A percentile compares a stretch with the other conserved stretches of the same genome.
Evolutionary conservation across 2,329 filamentous ascomycete species (phyloP).

Genomic region (Xylariaceae sp.): DNA sequence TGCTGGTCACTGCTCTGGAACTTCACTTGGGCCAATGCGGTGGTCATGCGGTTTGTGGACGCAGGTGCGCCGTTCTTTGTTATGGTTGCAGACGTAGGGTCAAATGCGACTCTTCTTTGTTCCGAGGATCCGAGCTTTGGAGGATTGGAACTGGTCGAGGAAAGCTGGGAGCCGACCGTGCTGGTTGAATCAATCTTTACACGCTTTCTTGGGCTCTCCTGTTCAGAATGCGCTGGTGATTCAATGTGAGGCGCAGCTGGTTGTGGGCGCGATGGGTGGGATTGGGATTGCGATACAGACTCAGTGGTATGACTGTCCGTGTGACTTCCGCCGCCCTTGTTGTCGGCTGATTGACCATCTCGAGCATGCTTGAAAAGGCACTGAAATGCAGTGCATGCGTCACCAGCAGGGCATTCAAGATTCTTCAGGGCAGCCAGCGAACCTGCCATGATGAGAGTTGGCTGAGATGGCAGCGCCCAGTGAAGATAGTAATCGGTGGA

Average conservation of each 20-base stretch:
- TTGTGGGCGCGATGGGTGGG: constrained; percentile 2
- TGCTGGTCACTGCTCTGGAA: background rate
- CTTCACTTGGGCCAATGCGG: background rate
- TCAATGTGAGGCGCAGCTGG: too few species aligned
- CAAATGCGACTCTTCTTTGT: background rate
- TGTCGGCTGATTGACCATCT: constrained; percentile 8
- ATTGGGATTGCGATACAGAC: constrained; percentile 5
- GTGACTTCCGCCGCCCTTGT: constrained; percentile 18
- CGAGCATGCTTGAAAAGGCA: constrained; percentile 49
- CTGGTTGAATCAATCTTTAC: constrained; percentile 20
- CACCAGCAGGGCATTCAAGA: constrained; percentile 50
- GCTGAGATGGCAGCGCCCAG: background rate
- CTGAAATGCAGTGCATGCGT: constrained; percentile 46
- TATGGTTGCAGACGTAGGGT: background rate
- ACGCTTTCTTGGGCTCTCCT: constrained; percentile 26
- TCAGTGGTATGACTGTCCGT: constrained; percentile 16
- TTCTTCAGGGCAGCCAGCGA: constrained; percentile 41
- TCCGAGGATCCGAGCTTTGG: background rate
- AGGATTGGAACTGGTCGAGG: background rate
- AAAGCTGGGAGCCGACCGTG: background rate
- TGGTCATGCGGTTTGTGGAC: background rate
- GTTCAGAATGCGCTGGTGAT: background rate
- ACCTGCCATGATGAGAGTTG: constrained; percentile 22
- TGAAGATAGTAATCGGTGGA: background rate
- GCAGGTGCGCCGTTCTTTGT: background rate